phyloP scores from a whole-genome alignment of 2,329 filamentous ascomycete species.

The Talaromyces sp. region DNA sequence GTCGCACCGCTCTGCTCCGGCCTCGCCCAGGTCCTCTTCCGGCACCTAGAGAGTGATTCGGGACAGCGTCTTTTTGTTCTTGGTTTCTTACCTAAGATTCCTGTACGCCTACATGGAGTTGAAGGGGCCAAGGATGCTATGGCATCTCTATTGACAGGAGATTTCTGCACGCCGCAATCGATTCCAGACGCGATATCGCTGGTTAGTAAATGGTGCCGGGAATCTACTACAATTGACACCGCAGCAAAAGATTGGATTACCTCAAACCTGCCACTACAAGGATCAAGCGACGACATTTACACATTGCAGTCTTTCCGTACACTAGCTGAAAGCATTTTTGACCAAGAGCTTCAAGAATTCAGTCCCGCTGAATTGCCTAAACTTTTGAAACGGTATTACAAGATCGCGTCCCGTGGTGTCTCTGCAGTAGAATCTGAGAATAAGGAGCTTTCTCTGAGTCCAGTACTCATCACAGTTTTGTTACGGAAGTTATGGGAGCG shows the following conservation, averaged over 20 bases:
- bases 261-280: constrained; percentile 27
- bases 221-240: constrained; percentile 18
- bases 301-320: constrained; percentile 34
- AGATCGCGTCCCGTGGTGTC: constrained; percentile 29
- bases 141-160: constrained; percentile 25
- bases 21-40: constrained; percentile 22
- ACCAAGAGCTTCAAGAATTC: constrained; percentile 1
- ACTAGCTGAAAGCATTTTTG: constrained; percentile 28
- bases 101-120: constrained; percentile 33
- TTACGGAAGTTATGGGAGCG: constrained; percentile 30
- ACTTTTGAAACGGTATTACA: constrained; percentile 23
- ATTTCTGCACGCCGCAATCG: constrained; percentile 19
- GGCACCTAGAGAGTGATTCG: constrained; percentile 25
- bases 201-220: constrained; percentile 19
- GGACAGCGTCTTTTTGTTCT: constrained; percentile 25
- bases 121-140: constrained; percentile 30
- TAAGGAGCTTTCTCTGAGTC: constrained; percentile 25
- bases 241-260: constrained; percentile 33
- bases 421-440: constrained; percentile 26
- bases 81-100: constrained; percentile 30
- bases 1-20: constrained; percentile 29
- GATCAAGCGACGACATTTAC: constrained; percentile 27
- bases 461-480: constrained; percentile 30
- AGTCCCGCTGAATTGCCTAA: background rate
- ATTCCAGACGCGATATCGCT: constrained; percentile 31